phyloP scores from a whole-genome alignment of 495 filamentous ascomycete species.

The Penicillium turbatum region DNA sequence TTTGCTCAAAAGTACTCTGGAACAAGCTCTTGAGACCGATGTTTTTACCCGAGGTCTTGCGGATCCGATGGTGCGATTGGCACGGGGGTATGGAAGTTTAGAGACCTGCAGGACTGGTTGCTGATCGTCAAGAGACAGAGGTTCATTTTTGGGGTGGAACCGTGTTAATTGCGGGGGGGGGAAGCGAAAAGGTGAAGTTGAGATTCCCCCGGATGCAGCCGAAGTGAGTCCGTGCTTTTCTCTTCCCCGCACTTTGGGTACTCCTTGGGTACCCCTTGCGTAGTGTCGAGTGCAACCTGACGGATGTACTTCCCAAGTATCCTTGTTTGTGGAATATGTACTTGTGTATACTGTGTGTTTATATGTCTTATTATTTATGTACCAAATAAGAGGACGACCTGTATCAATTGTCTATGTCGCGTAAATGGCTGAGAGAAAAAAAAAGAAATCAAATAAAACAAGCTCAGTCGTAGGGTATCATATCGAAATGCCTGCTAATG shows the following conservation, averaged over 20 bases:
- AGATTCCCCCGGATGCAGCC: constrained; percentile 2
- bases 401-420: constrained; percentile 13
- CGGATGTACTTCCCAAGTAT: neutral
- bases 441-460: constrained; percentile 22
- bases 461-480: constrained; percentile 50
- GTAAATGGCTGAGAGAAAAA: constrained; percentile 20
- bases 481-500: constrained; percentile 50
- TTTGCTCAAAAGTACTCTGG: neutral
- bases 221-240: constrained; percentile 7
- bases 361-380: too few species aligned
- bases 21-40: neutral
- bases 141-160: neutral
- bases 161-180: neutral
- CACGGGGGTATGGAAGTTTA: neutral
- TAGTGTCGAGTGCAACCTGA: neutral
- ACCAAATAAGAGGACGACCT: neutral
- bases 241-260: constrained; percentile 1
- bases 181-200: neutral
- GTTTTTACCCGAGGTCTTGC: constrained; percentile 1
- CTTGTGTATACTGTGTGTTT: too few species aligned
- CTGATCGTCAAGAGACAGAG: neutral
- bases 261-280: neutral
- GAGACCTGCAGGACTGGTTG: neutral
- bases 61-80: constrained; percentile 2
- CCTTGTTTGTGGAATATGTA: too few species aligned